Conservation (phyloP, 345 rosid genomes). For the Lagerstroemia speciosa region DNA sequence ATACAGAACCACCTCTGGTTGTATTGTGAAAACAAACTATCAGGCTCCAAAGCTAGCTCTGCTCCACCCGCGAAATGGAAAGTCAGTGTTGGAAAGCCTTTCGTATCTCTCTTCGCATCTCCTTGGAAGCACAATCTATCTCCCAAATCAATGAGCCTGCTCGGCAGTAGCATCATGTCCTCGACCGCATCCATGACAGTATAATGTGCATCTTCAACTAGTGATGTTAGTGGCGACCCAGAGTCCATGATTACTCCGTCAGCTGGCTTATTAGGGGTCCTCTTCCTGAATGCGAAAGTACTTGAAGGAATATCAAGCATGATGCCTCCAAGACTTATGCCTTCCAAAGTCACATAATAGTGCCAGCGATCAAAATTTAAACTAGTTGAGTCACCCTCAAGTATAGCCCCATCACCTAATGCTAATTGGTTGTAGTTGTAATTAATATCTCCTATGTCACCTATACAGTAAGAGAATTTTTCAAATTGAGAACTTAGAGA, state of each 20-base stretch:
- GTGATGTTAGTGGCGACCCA: background rate
- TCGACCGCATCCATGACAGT: background rate
- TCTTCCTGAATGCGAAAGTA: background rate
- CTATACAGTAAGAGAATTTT: background rate
- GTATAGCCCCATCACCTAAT: slow-evolving; percentile 2
- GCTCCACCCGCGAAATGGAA: slow-evolving; percentile 7
- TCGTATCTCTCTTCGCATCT: background rate
- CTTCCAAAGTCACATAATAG: slow-evolving; percentile 3
- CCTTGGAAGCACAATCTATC: slow-evolving; percentile 9
- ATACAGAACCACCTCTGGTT: too few relatives aligned
- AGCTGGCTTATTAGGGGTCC: background rate
- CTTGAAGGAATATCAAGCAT: slow-evolving; percentile 1
- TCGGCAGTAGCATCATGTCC: background rate
- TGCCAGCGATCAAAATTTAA: background rate
- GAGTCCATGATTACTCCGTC: slow-evolving; percentile 6
- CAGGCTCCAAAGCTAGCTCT: too few relatives aligned
- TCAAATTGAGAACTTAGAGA: background rate
- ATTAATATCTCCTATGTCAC: background rate
- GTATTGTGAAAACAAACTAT: too few relatives aligned
- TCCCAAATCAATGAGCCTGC: background rate
- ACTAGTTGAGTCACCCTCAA: slow-evolving; percentile 4
- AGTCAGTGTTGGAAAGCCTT: slow-evolving; percentile 5
- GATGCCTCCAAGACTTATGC: slow-evolving; percentile 9
- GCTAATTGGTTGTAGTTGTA: slow-evolving; percentile 9
- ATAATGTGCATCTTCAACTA: background rate